Evolutionary conservation across 1,284 basidiomycete species (phyloP).

Genomic region (Chalciporus sp.): DNA sequence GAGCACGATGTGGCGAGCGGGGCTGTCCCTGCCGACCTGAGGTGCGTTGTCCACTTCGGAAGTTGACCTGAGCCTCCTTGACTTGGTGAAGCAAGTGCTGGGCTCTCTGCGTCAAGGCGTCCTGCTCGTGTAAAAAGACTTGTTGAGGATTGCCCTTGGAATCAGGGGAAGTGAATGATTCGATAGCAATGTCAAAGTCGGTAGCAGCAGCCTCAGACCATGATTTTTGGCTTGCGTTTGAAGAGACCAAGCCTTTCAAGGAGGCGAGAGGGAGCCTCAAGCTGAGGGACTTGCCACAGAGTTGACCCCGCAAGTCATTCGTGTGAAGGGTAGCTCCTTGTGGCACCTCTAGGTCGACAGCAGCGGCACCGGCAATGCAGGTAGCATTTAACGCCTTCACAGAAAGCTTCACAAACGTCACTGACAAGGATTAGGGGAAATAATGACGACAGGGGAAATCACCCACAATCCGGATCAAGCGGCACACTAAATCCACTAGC

Average conservation of each 20-base stretch:
- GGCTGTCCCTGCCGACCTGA: constrained; percentile 2
- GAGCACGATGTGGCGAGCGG: constrained; percentile 29
- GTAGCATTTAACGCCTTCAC: constrained; percentile 56
- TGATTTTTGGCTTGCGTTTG: constrained; percentile 39
- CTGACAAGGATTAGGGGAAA: constrained; percentile 14
- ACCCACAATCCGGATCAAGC: constrained; percentile 75
- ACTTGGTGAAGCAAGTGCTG: constrained; percentile 53
- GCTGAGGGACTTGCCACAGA: constrained; percentile 62
- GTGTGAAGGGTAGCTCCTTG: constrained; percentile 65
- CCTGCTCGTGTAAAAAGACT: constrained; percentile 73
- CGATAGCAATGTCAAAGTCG: constrained; percentile 58
- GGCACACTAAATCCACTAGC: constrained; percentile 66
- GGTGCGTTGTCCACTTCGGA: background rate
- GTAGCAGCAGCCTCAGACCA: constrained; percentile 75
- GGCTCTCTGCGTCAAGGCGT: constrained; percentile 66
- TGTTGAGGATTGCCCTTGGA: constrained; percentile 60
- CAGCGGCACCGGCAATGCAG: constrained; percentile 54
- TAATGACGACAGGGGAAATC: background rate
- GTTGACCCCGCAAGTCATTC: constrained; percentile 73
- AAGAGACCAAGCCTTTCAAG: constrained; percentile 49
- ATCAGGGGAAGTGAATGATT: constrained; percentile 68
- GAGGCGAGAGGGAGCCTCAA: constrained; percentile 53
- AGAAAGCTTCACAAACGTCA: constrained; percentile 61
- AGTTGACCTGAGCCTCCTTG: constrained; percentile 19
- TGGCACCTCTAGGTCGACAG: constrained; percentile 58